These are phyloP conservation scores for Pseudozyma sp. DNA, from an alignment of 1,284 basidiomycete species.

Conservation along the genomic window DNA sequence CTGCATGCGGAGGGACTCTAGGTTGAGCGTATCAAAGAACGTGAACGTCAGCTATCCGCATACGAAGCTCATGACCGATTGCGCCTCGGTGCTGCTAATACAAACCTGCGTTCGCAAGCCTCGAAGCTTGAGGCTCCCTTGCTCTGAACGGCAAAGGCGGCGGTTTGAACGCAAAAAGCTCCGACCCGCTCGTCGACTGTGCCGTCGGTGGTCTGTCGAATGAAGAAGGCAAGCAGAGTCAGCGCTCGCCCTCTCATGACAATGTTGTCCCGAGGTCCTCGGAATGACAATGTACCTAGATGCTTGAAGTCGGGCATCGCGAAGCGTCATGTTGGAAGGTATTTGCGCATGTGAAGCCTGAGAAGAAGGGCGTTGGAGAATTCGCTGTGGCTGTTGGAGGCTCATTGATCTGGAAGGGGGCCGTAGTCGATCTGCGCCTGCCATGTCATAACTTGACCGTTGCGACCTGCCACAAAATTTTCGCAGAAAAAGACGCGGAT, in stretches of 20 bases:
- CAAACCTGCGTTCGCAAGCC: conserved; percentile 11
- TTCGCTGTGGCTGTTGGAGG: neutral
- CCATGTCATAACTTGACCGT: neutral
- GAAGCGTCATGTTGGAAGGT: neutral
- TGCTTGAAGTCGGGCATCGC: neutral
- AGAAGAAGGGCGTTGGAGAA: neutral
- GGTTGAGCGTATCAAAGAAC: no score
- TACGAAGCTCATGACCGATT: neutral
- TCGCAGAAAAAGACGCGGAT: neutral
- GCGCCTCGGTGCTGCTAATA: neutral
- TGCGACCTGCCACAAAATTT: neutral
- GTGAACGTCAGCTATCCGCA: no score
- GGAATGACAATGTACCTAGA: neutral
- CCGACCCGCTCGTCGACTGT: conserved; percentile 25
- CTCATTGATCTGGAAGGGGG: conserved; percentile 1
- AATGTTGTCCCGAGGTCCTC: neutral
- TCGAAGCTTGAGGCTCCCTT: conserved; percentile 6
- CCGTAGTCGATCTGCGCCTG: neutral
- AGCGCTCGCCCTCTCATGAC: neutral
- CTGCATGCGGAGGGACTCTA: neutral
- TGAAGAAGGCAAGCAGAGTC: neutral
- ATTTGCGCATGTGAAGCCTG: neutral
- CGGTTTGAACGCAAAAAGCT: conserved; percentile 32
- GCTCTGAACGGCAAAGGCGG: conserved; percentile 14
- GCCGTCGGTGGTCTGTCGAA: conserved; percentile 5